Evolutionary conservation across 352 stramenopile genomes (phyloP), one percentile per base, ranked within the genome.

Genomic region (Peronosclerospora sorghi): DNA sequence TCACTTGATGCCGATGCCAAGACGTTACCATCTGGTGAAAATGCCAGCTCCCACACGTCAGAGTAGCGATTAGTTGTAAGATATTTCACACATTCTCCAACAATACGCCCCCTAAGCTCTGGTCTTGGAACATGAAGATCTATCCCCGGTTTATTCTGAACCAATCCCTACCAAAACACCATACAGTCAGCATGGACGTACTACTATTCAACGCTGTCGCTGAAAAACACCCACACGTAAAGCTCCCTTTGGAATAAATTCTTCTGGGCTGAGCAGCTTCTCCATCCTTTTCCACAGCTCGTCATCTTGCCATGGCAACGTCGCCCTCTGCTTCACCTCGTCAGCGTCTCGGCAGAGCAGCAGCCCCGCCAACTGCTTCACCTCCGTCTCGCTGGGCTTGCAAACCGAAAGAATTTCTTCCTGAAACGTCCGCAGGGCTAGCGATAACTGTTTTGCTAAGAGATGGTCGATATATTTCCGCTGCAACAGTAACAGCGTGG

Each of bases 1-100:
- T 92, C 76, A 14, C 79, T 80, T 4, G 74, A 84, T 3, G 75
- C 74, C 1, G 81, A 93, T 13, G 83, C 82, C 43, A 96, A 52
- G 23, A 75, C 68, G 9, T 66, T 43, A 19, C 83, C 85, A 46
- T 91, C 51, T 0, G 83, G 82, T 4, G 81, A 87, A 41, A 95
- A 96, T 3, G 62, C 57, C 10, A 94, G 35, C 28, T 85, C 68
- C 45, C 64, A 65, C n/a, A 90, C 68, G 26, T 87, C 60, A 6
- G 8, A 20, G 8, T 55, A 37, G 8, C 47, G 69, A 45, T 83
- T 72, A 19, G 63, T 62, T 8, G 70, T 35, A 15, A 87, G 36
- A 1, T 85, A 39, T 0, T 57, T 54, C 0, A 68, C 32, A 35
- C 73, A 86, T 24, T 69, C 45, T 0, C 54, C 48, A 14, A 38